phyloP scores from a whole-genome alignment of 2,329 filamentous ascomycete species.

The Claviceps africana region DNA sequence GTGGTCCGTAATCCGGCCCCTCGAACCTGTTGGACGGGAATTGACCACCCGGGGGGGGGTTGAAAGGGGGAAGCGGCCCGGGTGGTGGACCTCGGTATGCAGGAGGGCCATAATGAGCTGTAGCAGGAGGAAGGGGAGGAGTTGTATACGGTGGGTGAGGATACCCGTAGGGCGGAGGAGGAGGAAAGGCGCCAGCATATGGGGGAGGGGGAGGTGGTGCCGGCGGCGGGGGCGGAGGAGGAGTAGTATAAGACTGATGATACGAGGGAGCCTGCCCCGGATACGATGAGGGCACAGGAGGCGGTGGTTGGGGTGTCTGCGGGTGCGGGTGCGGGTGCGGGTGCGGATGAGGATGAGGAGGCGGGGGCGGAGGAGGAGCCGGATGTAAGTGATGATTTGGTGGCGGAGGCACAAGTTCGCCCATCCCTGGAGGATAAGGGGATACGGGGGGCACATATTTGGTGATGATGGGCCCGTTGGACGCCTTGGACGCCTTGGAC shows the following conservation, averaged over 20 bases:
- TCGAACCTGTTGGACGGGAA: background rate
- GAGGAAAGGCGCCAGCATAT: slow-evolving; percentile 11
- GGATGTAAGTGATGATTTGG: slow-evolving; percentile 8
- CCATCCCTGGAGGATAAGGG: slow-evolving; percentile 7
- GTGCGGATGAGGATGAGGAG: too few species aligned
- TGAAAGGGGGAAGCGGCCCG: slow-evolving; percentile 4
- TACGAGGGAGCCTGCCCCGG: slow-evolving; percentile 13
- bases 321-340: slow-evolving; percentile 2
- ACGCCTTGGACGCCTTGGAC: too few species aligned
- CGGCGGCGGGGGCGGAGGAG: slow-evolving; percentile 4
- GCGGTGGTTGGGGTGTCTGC: background rate
- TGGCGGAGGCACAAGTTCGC: slow-evolving; percentile 11
- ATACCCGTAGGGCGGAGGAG: slow-evolving; percentile 11
- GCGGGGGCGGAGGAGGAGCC: background rate
- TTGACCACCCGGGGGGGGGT: slow-evolving; percentile 3
- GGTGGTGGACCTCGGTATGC: slow-evolving; percentile 5
- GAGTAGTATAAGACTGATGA: slow-evolving; percentile 11
- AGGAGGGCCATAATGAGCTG: slow-evolving; percentile 7
- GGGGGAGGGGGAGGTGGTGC: slow-evolving; percentile 4
- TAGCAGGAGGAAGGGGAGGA: slow-evolving; percentile 10
- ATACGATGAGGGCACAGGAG: slow-evolving; percentile 10
- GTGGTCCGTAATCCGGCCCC: slow-evolving; percentile 2
- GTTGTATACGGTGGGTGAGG: slow-evolving; percentile 11
- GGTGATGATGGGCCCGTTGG: slow-evolving; percentile 21
- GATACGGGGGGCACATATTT: slow-evolving; percentile 19